Evolutionary conservation across 1,284 basidiomycete genomes (phyloP).

Genomic region (Puccinia coronata): DNA sequence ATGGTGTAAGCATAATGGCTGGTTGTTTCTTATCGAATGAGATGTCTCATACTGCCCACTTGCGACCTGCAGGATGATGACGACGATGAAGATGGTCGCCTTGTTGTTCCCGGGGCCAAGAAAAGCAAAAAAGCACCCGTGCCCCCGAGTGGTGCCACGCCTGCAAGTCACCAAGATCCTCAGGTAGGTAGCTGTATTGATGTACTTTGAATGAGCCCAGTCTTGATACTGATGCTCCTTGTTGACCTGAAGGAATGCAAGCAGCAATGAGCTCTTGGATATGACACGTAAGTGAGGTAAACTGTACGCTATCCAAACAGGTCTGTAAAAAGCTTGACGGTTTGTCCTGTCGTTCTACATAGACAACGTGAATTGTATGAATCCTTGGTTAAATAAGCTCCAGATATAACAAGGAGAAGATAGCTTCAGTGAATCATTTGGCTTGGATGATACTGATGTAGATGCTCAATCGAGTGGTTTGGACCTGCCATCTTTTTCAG

Average conservation of each 20-base stretch:
- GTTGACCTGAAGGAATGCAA: conserved; percentile 44
- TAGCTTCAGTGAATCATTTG: neutral
- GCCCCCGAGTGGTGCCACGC: conserved; percentile 42
- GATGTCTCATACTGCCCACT: neutral
- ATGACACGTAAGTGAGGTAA: neutral
- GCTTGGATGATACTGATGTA: neutral
- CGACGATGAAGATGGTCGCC: conserved; percentile 33
- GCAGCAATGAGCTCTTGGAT: conserved; percentile 27
- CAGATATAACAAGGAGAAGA: neutral
- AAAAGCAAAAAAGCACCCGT: conserved; percentile 47
- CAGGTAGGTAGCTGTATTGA: conserved; percentile 23
- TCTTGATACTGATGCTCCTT: neutral
- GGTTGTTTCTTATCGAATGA: neutral
- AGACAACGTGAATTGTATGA: neutral
- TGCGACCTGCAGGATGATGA: conserved; percentile 25
- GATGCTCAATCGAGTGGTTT: neutral
- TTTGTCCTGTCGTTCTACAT: neutral
- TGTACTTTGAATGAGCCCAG: neutral
- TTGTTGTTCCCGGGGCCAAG: conserved; percentile 46
- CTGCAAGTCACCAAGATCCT: conserved; percentile 47
- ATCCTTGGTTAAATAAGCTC: neutral
- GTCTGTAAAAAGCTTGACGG: neutral
- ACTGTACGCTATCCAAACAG: neutral
- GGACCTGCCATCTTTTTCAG: neutral
- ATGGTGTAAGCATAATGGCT: neutral